Conservation (phyloP, 2,329 filamentous ascomycete genomes). For the Hypoxylon sp. region DNA sequence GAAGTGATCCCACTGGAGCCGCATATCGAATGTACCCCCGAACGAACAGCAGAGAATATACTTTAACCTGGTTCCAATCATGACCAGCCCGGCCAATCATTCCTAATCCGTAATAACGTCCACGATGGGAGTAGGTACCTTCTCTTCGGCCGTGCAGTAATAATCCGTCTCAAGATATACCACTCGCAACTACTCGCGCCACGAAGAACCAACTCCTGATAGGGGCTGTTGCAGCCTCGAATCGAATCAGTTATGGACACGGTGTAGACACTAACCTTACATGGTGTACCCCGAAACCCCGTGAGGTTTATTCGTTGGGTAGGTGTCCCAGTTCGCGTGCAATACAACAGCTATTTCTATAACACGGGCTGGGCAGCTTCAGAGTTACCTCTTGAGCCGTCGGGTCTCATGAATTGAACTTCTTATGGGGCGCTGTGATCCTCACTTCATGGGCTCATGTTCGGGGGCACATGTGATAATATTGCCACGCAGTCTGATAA, state of each 20-base stretch:
- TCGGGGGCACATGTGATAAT: constrained; percentile 6
- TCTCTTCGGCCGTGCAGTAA: neutral
- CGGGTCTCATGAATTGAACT: constrained; percentile 4
- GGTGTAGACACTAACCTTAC: neutral
- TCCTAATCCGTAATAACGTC: neutral
- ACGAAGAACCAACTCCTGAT: neutral
- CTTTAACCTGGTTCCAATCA: neutral
- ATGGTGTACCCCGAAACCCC: neutral
- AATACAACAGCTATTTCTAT: constrained; percentile 9
- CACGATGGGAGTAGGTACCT: neutral
- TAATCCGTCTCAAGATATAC: neutral
- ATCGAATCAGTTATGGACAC: constrained; percentile 3
- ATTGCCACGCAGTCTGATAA: constrained; percentile 12
- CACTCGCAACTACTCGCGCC: neutral
- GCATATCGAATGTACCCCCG: neutral
- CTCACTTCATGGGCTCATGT: constrained; percentile 10
- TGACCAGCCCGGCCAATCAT: neutral
- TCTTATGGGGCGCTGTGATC: neutral
- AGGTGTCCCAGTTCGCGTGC: neutral
- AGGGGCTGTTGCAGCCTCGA: neutral
- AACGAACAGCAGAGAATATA: neutral
- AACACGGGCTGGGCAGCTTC: constrained; percentile 8
- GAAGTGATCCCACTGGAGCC: neutral
- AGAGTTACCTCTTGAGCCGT: neutral
- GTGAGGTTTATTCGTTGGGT: neutral